phyloP scores from a whole-genome alignment of 108 stramenopile species.

The Nitzschia sp. region DNA sequence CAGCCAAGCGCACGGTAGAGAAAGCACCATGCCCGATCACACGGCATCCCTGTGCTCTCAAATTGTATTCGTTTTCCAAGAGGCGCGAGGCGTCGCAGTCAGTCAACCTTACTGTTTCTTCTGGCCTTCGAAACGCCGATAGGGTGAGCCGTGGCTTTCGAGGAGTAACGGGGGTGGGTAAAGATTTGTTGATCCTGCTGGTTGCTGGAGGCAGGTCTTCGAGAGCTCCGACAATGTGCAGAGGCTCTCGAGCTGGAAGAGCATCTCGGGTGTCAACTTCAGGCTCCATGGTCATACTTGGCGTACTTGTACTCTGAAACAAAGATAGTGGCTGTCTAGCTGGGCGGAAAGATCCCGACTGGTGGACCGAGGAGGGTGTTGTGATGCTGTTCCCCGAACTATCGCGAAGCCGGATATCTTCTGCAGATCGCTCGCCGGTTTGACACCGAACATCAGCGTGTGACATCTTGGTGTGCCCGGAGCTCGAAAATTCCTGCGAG shows the following conservation, averaged over 20 bases:
- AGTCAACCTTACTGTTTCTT: conserved; percentile 68
- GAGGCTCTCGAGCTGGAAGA: neutral
- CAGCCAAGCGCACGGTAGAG: conserved; percentile 66
- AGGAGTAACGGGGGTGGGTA: neutral
- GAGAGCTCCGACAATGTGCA: conserved; percentile 1
- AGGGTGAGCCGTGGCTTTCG: conserved; percentile 48
- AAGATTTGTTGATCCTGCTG: neutral
- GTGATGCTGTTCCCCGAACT: neutral
- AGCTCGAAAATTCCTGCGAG: conserved; percentile 9
- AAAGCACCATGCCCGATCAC: conserved; percentile 85
- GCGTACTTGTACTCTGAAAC: neutral
- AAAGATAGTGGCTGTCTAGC: neutral
- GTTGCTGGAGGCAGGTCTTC: conserved; percentile 14
- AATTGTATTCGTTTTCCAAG: conserved; percentile 71
- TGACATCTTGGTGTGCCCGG: conserved; percentile 4
- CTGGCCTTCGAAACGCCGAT: conserved; percentile 71
- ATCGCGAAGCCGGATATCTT: conserved; percentile 5
- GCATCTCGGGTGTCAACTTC: conserved; percentile 14
- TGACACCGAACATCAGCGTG: conserved; percentile 11
- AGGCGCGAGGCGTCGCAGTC: conserved; percentile 51
- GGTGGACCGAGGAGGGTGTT: too few species aligned
- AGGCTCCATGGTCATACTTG: conserved; percentile 42
- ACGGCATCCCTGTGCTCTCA: conserved; percentile 54
- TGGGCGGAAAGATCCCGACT: conserved; percentile 4
- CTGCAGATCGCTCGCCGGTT: neutral